A percentile compares a stretch with the other conserved stretches of the same genome.
These are phyloP conservation scores for Talaromyces nanjingensis DNA, from an alignment of 495 filamentous ascomycete species.

Conservation along the genomic window DNA sequence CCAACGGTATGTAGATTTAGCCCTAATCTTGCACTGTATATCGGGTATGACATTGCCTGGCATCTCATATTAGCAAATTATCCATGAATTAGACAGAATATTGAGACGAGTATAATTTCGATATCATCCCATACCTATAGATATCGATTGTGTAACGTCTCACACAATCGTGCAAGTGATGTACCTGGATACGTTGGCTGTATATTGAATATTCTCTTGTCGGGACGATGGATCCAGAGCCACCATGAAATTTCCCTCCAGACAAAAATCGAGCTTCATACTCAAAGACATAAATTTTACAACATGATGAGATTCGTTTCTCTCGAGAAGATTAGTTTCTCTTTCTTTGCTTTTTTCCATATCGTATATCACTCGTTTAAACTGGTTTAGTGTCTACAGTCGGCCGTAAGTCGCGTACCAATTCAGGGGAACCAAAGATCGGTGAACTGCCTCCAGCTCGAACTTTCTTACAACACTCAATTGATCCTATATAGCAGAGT, in stretches of 20 bases:
- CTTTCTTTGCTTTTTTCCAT: not conserved
- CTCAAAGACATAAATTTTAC: too few relatives aligned
- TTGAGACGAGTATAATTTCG: not conserved
- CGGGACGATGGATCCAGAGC: too few relatives aligned
- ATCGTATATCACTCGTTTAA: not conserved
- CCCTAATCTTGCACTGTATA: not conserved
- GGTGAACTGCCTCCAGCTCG: not conserved
- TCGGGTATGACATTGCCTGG: not conserved
- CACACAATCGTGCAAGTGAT: not conserved
- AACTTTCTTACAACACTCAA: not conserved
- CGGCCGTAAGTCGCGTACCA: not conserved
- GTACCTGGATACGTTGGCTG: not conserved
- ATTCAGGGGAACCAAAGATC: not conserved
- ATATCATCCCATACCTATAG: not conserved
- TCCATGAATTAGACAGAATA: not conserved
- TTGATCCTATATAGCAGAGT: not conserved
- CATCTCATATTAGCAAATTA: not conserved
- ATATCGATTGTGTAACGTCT: not conserved
- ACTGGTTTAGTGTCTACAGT: not conserved
- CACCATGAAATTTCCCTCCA: too few relatives aligned
- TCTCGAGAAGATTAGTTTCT: not conserved
- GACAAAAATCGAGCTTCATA: too few relatives aligned
- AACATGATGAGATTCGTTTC: too few relatives aligned
- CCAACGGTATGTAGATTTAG: not conserved
- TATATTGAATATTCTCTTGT: not conserved